A percentile compares a stretch with the other conserved stretches of the same genome.
Evolutionary conservation across 2,329 filamentous ascomycete genomes (phyloP).

Genomic region (Rhynchosporium graminicola): DNA sequence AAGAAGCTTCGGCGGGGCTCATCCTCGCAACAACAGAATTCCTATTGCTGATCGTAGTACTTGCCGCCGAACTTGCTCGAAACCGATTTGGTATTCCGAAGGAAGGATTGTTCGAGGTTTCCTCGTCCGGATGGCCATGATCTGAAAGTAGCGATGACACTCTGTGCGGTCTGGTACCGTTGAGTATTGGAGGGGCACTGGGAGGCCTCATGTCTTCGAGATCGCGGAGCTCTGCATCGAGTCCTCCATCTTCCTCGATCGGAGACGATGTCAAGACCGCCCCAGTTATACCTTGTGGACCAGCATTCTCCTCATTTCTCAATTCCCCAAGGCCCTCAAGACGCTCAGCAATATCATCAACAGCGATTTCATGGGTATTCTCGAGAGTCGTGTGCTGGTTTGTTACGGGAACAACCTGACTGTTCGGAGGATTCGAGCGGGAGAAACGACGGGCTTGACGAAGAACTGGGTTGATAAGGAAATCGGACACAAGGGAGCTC

Average conservation of each 20-base stretch:
- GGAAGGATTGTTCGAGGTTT: constrained; percentile 35
- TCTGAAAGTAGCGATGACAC: constrained; percentile 28
- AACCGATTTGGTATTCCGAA: constrained; percentile 33
- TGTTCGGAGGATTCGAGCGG: constrained; percentile 41
- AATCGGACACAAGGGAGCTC: constrained; percentile 64
- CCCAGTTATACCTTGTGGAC: constrained; percentile 23
- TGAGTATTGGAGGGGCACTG: constrained; percentile 19
- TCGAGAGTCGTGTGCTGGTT: constrained; percentile 24
- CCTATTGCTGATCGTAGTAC: constrained; percentile 20
- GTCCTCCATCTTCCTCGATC: constrained; percentile 33
- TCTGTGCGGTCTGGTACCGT: constrained; percentile 21
- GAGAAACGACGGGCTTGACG: constrained; percentile 67
- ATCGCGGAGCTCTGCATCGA: constrained; percentile 31
- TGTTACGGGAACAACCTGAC: constrained; percentile 41
- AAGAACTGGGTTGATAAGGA: constrained; percentile 65
- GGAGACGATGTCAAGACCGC: constrained; percentile 31
- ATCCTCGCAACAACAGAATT: constrained; percentile 25
- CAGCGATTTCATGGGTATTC: constrained; percentile 30
- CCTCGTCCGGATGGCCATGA: constrained; percentile 30
- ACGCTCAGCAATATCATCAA: constrained; percentile 34
- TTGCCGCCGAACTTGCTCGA: constrained; percentile 31
- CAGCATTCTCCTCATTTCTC: constrained; percentile 2
- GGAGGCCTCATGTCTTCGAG: constrained; percentile 21
- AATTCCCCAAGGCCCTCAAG: constrained; percentile 22
- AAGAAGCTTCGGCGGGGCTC: constrained; percentile 33